A percentile compares a stretch with the other conserved stretches of the same genome.
Conservation (phyloP, 192 early-diverging fungal species). For the Entomortierella chlamydospora region DNA sequence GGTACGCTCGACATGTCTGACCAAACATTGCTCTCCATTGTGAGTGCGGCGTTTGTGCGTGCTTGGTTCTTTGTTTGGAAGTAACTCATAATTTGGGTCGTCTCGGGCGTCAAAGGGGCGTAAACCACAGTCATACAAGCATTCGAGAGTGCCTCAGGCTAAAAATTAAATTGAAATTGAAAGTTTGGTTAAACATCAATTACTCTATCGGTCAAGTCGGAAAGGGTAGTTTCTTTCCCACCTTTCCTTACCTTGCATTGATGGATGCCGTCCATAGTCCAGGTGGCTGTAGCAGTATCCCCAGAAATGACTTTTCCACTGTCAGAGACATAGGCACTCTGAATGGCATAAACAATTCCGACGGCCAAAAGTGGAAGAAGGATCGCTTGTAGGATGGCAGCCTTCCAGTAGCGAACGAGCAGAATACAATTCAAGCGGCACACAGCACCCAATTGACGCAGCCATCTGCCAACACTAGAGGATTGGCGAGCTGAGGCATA, state of each 20-base stretch:
- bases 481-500: constrained; percentile 36
- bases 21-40: constrained; percentile 36
- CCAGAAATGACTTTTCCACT: constrained; percentile 12
- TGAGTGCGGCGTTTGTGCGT: constrained; percentile 23
- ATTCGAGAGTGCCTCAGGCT: constrained; percentile 41
- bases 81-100: constrained; percentile 37
- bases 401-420: constrained; percentile 38
- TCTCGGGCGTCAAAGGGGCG: constrained; percentile 29
- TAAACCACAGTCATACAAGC: constrained; percentile 46
- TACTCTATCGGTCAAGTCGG: not conserved
- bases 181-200: too few species aligned
- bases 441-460: constrained; percentile 34
- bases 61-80: constrained; percentile 40
- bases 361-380: constrained; percentile 29
- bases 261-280: constrained; percentile 40
- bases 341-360: constrained; percentile 25
- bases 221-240: not conserved
- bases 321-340: constrained; percentile 13
- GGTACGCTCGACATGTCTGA: constrained; percentile 28
- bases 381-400: constrained; percentile 23
- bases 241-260: constrained; percentile 39
- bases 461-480: constrained; percentile 6
- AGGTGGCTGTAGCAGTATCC: constrained; percentile 15
- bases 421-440: constrained; percentile 40
- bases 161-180: not conserved